Base-by-base conservation (phyloP, 2,329 filamentous ascomycete genomes). In the Exophiala mesophila region DNA sequence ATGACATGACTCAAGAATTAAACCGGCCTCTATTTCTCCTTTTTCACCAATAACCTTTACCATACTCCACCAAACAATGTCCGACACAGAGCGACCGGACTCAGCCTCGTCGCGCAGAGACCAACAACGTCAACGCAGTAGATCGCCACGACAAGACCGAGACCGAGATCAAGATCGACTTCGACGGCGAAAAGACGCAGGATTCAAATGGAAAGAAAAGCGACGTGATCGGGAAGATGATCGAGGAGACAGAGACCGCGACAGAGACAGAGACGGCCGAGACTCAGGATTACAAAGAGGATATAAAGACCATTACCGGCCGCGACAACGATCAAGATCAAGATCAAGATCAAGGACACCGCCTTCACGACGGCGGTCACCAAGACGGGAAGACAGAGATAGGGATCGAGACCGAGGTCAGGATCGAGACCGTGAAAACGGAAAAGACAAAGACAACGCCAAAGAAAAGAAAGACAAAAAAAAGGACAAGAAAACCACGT, bases 221-320 rank as follows among this genome's bases (percentile, higher is more conserved):
- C 66, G 68, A 38, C 68, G 73, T 38, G 66, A 71, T 47, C 38
- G 55, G 26, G 58, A 54, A 39, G 23, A 7, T 12, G 12, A 26
- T 12, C 34, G 34, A 18, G 41, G 37, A 3, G 43, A 30, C 38
- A 37, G 45, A 12, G 12, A 35, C 37, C 18, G 45, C 45, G 33
- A 56, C 26, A 59, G 64, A 24, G 68, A 68, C 3, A 36, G 69
- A 68, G 66, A 70, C 70, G 39, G 67, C 70, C 32, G 68, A 72
- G 51, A 74, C 20, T 63, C 69, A 44, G 64, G 64, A 43, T 64
- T 75, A 49, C 72, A 77, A 44, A 66, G 76, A 49, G 74, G 76
- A 39, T 78, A 78, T 42, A 60, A 65, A 45, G 63, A 63, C 34
- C 52, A 57, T 36, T 53, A 56, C 39, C 46, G 57, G 50, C 61